Evolutionary conservation across 2,329 filamentous ascomycete species (phyloP).

Genomic region (Arthrobotrys pseudoclavata): DNA sequence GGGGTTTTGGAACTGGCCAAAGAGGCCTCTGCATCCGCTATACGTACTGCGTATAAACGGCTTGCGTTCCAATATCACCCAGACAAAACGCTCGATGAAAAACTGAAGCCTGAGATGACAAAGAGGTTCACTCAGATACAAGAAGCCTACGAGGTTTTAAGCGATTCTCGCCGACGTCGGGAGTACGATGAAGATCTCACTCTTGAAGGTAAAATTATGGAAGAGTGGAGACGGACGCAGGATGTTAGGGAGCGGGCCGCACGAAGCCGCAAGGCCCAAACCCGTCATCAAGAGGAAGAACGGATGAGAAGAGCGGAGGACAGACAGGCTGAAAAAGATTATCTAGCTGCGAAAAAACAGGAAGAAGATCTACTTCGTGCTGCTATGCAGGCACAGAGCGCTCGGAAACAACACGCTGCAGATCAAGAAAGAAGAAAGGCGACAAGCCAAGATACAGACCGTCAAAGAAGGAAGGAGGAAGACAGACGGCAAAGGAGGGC

Average conservation of each 20-base stretch:
- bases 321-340: conserved; percentile 44
- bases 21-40: conserved; percentile 77
- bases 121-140: conserved; percentile 94
- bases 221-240: conserved; percentile 42
- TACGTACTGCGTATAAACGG: conserved; percentile 85
- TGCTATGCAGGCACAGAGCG: conserved; percentile 38
- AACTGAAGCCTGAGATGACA: conserved; percentile 81
- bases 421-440: conserved; percentile 32
- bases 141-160: conserved; percentile 90
- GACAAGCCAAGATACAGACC: conserved; percentile 26
- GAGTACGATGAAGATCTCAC: conserved; percentile 82
- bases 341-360: conserved; percentile 41
- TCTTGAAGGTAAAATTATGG: conserved; percentile 50
- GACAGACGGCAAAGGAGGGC: conserved; percentile 27
- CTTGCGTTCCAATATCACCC: conserved; percentile 90
- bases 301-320: conserved; percentile 38
- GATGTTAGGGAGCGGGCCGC: conserved; percentile 41
- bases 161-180: conserved; percentile 78
- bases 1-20: conserved; percentile 79
- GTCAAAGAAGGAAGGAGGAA: conserved; percentile 39
- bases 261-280: conserved; percentile 43
- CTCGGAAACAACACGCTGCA: conserved; percentile 37
- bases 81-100: conserved; percentile 86
- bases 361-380: conserved; percentile 45
- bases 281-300: conserved; percentile 46